phyloP scores from a whole-genome alignment of 306 rosid genomes.

The Cucurbita argyrosperma region DNA sequence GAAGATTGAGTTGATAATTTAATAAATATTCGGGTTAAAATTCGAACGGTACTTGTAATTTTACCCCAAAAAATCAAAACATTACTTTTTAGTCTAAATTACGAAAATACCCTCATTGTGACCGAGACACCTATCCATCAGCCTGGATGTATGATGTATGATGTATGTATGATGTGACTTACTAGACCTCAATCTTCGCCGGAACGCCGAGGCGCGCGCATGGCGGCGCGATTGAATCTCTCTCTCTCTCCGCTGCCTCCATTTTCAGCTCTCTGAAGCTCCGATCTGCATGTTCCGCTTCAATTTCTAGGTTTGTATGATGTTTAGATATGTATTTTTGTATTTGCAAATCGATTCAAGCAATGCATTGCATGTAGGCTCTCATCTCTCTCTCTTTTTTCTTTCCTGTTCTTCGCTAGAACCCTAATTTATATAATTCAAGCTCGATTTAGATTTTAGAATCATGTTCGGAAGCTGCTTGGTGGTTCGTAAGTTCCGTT shows the following conservation, averaged over 20 bases:
- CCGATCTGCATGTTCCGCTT: background rate
- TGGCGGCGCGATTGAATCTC: background rate
- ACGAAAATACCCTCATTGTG: background rate
- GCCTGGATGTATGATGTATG: background rate
- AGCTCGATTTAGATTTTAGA: background rate
- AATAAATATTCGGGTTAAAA: no score
- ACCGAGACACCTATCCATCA: background rate
- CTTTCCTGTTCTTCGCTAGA: background rate
- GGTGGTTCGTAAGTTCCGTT: background rate
- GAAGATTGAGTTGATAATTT: no score
- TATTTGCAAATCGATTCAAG: background rate
- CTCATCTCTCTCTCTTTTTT: background rate
- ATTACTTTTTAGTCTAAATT: background rate
- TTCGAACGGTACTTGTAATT: no score
- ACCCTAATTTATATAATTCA: background rate
- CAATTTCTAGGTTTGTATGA: background rate
- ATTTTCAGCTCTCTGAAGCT: background rate
- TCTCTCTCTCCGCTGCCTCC: background rate
- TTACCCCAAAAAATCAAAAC: no score
- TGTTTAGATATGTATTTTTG: background rate
- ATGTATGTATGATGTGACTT: background rate
- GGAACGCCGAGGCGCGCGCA: background rate
- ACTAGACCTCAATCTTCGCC: background rate
- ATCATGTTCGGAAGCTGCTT: background rate
- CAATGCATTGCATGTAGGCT: background rate